Base-by-base conservation (phyloP, 768 basidiomycete genomes). In the Phaeotremella fagi region DNA sequence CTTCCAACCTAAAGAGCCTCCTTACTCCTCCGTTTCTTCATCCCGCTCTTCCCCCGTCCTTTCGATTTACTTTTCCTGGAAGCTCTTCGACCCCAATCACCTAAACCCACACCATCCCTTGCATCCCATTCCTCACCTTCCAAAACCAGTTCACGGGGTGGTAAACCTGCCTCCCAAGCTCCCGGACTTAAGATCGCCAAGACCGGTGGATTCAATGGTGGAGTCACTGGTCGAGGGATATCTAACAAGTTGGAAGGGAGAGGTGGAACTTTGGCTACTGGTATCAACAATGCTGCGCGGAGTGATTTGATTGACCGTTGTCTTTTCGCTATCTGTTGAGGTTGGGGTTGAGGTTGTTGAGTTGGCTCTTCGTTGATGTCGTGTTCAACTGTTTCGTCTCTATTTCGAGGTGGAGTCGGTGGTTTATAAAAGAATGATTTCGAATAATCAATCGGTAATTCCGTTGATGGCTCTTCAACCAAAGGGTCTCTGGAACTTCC, bases 121-220 rank as follows among this genome's bases (percentile, higher is more conserved):
- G 65, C 63, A 51, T 74, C 72, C 68, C 68, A 74, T 50, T 74
- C 72, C 53, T 71, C 70, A 7, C 72, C 72, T 35, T 74, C 72
- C 37, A 74, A 42, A 0, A 72, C 61, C 29, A 74, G 50, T 38
- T 68, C 64, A 23, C 64, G 50, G 0, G 70, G 68, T 11, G 70
- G 70, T n/a, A 65, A 38, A 14, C 70, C 70, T 0, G 60, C 64
- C 35, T 68, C 68, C 49, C 59, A 70, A 3, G 72, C 65, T 3
- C 71, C 71, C n/a, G 72, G 72, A 47, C 59, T 61, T 20, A 60
- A 60, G 29, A 74, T 71, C 0, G 68, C 70, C 51, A 74, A 50
- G 4, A 70, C 52, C 1, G 71, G 71, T 5, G 68, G 56, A 20
- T 12, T 25, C 29, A 5, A 47, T 44, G 56, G 56, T 43, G 26